Percentiles rank a stretch among this genome's conserved stretches.
Evolutionary conservation across 2,329 filamentous ascomycete genomes (phyloP).

Genomic region (Verticillium longisporum): DNA sequence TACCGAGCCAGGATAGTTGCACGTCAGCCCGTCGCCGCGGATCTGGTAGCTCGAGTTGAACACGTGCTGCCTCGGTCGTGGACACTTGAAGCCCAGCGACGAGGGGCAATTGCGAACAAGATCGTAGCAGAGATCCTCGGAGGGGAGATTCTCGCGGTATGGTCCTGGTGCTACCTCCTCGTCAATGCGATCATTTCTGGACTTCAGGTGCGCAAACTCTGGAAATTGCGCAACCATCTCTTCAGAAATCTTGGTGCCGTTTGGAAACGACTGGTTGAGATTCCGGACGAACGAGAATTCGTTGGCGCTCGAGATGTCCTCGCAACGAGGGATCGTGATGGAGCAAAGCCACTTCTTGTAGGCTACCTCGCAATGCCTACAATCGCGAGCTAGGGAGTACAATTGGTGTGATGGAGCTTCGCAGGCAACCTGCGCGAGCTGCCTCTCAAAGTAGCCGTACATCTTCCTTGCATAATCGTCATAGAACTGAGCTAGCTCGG

Average conservation of each 20-base stretch:
- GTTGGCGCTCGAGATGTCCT: conserved; percentile 61
- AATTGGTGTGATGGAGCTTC: conserved; percentile 64
- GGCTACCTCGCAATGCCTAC: conserved; percentile 66
- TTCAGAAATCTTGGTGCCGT: conserved; percentile 50
- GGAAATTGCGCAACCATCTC: conserved; percentile 20
- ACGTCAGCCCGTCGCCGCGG: conserved; percentile 28
- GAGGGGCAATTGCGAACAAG: conserved; percentile 82
- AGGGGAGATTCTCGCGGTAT: conserved; percentile 89
- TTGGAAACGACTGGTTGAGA: conserved; percentile 61
- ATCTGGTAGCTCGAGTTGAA: conserved; percentile 39
- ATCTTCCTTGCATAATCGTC: conserved; percentile 64
- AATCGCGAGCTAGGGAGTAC: conserved; percentile 76
- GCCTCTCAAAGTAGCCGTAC: conserved; percentile 75
- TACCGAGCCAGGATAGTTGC: conserved; percentile 56
- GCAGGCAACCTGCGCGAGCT: conserved; percentile 78
- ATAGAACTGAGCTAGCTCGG: conserved; percentile 64
- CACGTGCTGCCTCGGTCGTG: conserved; percentile 27
- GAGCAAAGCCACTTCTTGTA: conserved; percentile 97
- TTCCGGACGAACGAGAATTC: conserved; percentile 53
- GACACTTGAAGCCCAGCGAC: conserved; percentile 69
- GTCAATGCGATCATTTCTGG: conserved; percentile 70
- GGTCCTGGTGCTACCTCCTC: conserved; percentile 67
- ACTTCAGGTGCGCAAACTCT: conserved; percentile 40
- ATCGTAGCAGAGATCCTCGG: conserved; percentile 79
- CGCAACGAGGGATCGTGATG: conserved; percentile 86